phyloP scores from a whole-genome alignment of 2,329 filamentous ascomycete species.

The Ilyonectria robusta region DNA sequence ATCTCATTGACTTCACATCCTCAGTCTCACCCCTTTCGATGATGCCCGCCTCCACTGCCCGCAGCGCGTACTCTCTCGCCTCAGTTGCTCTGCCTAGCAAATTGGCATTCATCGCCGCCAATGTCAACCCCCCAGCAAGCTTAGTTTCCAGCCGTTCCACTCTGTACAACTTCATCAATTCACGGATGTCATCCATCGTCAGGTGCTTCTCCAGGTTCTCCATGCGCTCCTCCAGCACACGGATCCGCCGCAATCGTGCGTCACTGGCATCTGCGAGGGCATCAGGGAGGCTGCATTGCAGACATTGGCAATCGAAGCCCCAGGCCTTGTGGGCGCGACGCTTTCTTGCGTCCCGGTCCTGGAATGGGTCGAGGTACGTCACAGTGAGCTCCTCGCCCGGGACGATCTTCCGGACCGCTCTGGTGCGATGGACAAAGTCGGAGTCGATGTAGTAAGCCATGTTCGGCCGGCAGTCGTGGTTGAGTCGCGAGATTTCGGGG shows the following conservation, averaged over 20 bases:
- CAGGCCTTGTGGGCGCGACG: neutral
- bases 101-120: conserved; percentile 13
- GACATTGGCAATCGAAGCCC: conserved; percentile 18
- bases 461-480: conserved; percentile 26
- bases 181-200: conserved; percentile 6
- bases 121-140: conserved; percentile 1
- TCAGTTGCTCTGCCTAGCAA: conserved; percentile 5
- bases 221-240: neutral
- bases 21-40: neutral
- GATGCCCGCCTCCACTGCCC: conserved; percentile 8
- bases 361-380: conserved; percentile 13
- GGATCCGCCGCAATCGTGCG: neutral
- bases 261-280: conserved; percentile 4
- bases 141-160: conserved; percentile 11
- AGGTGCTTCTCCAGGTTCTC: neutral
- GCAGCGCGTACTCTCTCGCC: conserved; percentile 8
- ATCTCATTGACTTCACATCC: conserved; percentile 10
- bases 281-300: neutral
- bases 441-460: conserved; percentile 20
- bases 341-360: neutral
- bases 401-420: conserved; percentile 1
- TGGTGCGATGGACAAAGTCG: conserved; percentile 4
- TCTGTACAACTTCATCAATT: conserved; percentile 1
- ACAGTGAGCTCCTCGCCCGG: conserved; percentile 23
- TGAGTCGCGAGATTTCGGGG: conserved; percentile 10